These are phyloP conservation scores for Turnera subulata DNA, from an alignment of 345 rosid genomes.

Conservation along the genomic window DNA sequence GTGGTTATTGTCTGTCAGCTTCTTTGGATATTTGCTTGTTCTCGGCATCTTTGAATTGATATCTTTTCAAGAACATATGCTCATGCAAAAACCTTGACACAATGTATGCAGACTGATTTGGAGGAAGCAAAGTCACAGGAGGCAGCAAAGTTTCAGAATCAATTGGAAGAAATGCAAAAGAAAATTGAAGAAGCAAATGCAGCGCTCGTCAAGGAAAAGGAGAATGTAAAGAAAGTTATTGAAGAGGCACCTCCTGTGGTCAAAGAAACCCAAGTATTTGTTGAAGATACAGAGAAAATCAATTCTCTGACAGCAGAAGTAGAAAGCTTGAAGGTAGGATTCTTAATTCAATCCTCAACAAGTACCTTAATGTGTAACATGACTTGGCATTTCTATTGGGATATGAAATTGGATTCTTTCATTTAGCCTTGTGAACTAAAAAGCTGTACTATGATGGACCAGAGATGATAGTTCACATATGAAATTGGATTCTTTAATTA, in stretches of 20 bases:
- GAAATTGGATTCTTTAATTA: too few relatives aligned
- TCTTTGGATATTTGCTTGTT: background rate
- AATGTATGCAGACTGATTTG: conserved; percentile 37
- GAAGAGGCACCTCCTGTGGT: conserved; percentile 50
- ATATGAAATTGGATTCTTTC: too few relatives aligned
- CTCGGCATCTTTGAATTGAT: background rate
- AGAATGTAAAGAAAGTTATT: conserved; percentile 38
- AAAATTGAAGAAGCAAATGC: conserved; percentile 41
- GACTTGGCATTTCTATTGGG: too few relatives aligned
- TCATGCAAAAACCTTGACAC: background rate
- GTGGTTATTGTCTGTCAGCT: too few relatives aligned
- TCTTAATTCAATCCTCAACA: background rate
- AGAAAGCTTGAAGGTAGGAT: conserved; percentile 38
- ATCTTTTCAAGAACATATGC: background rate
- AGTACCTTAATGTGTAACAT: too few relatives aligned
- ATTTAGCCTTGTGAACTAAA: too few relatives aligned
- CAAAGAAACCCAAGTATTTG: conserved; percentile 45
- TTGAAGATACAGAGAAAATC: conserved; percentile 43
- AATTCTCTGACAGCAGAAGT: conserved; percentile 40
- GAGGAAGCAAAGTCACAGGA: conserved; percentile 48
- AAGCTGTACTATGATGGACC: too few relatives aligned
- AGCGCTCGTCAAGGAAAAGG: conserved; percentile 33
- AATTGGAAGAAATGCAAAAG: conserved; percentile 36
- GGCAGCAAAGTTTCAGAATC: conserved; percentile 33
- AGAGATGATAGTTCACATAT: background rate